phyloP scores from a whole-genome alignment of 2,329 filamentous ascomycete genomes.

The Monosporascus cannonballus region DNA sequence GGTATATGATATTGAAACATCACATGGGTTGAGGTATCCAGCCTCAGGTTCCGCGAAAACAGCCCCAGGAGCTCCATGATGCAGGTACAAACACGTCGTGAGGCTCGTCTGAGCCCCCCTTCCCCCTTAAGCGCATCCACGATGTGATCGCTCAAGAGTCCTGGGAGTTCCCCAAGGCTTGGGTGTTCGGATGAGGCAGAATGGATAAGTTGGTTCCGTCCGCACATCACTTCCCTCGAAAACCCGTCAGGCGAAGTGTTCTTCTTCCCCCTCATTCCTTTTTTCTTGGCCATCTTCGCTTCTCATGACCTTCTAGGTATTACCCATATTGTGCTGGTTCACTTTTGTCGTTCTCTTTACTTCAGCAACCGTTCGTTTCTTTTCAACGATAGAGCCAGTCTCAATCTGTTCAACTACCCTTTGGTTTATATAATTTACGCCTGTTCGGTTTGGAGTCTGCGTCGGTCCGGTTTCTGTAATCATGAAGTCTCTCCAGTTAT shows the following conservation, averaged over 20 bases:
- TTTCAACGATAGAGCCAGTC: not conserved
- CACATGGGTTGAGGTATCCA: not conserved
- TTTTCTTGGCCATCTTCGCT: not conserved
- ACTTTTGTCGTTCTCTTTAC: not conserved
- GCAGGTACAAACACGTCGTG: not conserved
- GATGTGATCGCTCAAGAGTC: not conserved
- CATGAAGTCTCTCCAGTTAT: not conserved
- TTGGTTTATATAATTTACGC: not conserved
- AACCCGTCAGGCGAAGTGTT: not conserved
- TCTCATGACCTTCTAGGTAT: not conserved
- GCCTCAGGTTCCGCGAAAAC: not conserved
- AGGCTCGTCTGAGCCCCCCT: not conserved
- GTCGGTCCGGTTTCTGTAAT: not conserved
- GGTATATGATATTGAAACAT: not conserved
- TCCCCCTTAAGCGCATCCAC: not conserved
- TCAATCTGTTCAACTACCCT: not conserved
- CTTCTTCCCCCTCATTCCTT: not conserved
- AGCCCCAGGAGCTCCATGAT: not conserved
- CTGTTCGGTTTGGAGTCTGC: not conserved
- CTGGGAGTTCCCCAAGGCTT: not conserved
- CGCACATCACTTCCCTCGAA: not conserved
- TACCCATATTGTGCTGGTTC: not conserved
- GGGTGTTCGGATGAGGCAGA: not conserved
- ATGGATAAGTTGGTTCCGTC: not conserved
- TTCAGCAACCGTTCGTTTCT: not conserved